Evolutionary conservation across 306 rosid genomes (phyloP), one percentile per base, ranked within the genome.

Genomic region (Fragaria vesca): DNA sequence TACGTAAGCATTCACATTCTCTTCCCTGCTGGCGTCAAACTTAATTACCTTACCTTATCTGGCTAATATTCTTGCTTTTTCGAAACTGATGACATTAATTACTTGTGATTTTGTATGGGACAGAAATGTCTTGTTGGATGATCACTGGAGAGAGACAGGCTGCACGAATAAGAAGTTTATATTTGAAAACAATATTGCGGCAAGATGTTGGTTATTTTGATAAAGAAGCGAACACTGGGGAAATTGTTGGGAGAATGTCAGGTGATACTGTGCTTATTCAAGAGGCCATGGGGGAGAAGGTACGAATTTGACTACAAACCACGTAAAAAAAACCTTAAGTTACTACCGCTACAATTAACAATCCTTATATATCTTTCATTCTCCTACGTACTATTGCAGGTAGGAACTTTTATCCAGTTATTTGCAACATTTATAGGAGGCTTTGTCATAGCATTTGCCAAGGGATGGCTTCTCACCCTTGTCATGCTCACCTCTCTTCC

Each of bases 201-300:
- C 98, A 93, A 86, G 98, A 93, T 66, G 82, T 93, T 50, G 78
- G 85, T 50, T 93, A 87, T 84, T 93, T 91, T 47, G 97, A 93
- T 83, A 79, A 73, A 80, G 93, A 91, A 88, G 78, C 89, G 1
- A 91, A 83, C 66, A 74, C 87, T 0, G 98, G 95, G 30, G 97
- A 91, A 75, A 88, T 93, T 75, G 82, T 91, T 30, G 94, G 84
- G 78, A 85, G 96, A 70, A 91, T 93, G 94, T 89, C 97, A 8
- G 98, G 97, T 2, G 97, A 93, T 69, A 91, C 97, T 34, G 89
- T 93, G 47, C 93, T 88, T 66, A 91, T 93, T 81, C 98, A 91
- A 90, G 98, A 90, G 21, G 95, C 98, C 75, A 85, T 87, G 91
- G 97, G 93, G 0, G 98, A 93, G 77, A 91, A 93, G 93, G 98